Conservation (phyloP, 2,329 filamentous ascomycete genomes). For the Fusarium coffeatum region DNA sequence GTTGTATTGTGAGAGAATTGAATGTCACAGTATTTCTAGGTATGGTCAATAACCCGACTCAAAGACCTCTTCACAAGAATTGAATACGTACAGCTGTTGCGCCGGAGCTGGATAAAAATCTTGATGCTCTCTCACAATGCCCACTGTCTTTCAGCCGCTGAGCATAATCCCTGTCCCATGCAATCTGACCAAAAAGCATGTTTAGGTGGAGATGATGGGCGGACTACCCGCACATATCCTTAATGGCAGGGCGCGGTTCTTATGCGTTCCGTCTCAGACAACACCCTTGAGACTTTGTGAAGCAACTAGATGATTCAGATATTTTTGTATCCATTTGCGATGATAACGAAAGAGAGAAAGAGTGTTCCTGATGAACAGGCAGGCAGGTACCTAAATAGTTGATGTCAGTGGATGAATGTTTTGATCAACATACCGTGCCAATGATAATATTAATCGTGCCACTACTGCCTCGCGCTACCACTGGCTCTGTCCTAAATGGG, state of each 20-base stretch:
- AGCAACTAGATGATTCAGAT: constrained; percentile 12
- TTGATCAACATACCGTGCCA: not conserved
- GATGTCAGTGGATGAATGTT: not conserved
- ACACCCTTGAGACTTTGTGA: constrained; percentile 17
- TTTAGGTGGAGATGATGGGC: constrained; percentile 19
- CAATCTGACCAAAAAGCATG: constrained; percentile 37
- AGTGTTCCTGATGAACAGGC: not conserved
- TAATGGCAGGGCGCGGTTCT: constrained; percentile 25
- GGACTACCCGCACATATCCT: not conserved
- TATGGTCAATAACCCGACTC: not conserved
- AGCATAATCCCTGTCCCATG: constrained; percentile 32
- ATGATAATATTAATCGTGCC: not conserved
- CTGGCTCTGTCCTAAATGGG: constrained; percentile 17
- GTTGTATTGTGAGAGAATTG: not conserved
- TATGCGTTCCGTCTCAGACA: constrained; percentile 32
- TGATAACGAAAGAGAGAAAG: not conserved
- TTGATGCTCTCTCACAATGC: constrained; percentile 27
- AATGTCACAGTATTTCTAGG: not conserved
- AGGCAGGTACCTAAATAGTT: not conserved
- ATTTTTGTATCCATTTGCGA: not conserved
- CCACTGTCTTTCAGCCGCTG: constrained; percentile 40
- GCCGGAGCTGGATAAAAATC: constrained; percentile 22
- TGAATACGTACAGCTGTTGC: constrained; percentile 1
- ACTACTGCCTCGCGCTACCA: not conserved
- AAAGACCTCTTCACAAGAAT: constrained; percentile 12